Base-by-base conservation (phyloP, 1,284 basidiomycete genomes). In the Cryptococcus sp. region DNA sequence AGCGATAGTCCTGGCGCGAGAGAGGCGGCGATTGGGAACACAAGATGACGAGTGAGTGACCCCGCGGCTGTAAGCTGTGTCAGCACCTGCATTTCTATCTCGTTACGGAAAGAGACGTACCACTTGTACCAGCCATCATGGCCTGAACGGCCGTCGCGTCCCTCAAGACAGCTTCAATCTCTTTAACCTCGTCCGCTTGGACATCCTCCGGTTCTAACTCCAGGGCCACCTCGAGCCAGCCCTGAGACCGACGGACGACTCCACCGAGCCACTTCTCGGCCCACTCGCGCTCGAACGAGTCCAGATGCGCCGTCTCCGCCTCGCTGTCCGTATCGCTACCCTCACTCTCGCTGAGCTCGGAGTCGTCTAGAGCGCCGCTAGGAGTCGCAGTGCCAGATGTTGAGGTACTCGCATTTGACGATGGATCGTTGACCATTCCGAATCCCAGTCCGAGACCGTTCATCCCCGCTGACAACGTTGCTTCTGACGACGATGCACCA, bases 101-200 rank as follows among this genome's bases (percentile, higher is more conserved):
- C 5, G 17, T 46, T 10, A 15, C 40, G 81, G 80, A 23, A 80
- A 19, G 6, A n/a, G 79, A 35, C 84, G 77, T 65, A 47, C 85
- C 82, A 11, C 85, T 81, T 38, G 85, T 82, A 0, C 86, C 86
- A 5, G 86, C 83, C 70, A 85, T 86, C 53, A 83, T 79, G 0
- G 87, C 86, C 2, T 89, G 78, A 2, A 88, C 79, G 15, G 85
- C 82, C 0, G 89, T 85, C 0, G 89, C 88, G 23, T 83, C 81
- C 25, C 86, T 80, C 59, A 88, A 78, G 8, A 85, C 69, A 7
- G 62, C 58, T 38, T 83, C 81, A 10, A 71, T 64, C 4, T 67
- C 67, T 62, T 50, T 62, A 35, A 60, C 45, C 38, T 56, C 61
- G 16, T 55, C 63, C 5, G 20, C 10, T n/a, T 50, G 45, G 2